A percentile compares a stretch with the other conserved stretches of the same genome.
phyloP scores from a whole-genome alignment of 2,329 filamentous ascomycete species.

The Nannizziopsis barbatae region DNA sequence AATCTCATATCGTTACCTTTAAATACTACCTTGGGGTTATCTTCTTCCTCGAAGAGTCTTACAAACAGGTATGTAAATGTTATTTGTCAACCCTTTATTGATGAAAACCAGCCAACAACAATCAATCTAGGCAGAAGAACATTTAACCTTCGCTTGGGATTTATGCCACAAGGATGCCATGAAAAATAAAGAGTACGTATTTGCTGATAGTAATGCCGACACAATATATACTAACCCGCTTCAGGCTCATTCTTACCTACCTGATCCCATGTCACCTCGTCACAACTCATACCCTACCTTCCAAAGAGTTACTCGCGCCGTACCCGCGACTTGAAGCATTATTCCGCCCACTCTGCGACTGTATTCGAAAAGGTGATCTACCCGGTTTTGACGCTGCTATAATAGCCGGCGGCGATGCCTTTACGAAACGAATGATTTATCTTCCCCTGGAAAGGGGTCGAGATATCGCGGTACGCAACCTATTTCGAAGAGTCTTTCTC shows the following conservation, averaged over 20 bases:
- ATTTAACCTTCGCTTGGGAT: constrained; percentile 70
- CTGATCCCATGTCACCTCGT: constrained; percentile 87
- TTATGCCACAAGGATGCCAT: constrained; percentile 62
- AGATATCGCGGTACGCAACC: constrained; percentile 82
- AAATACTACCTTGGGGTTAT: constrained; percentile 92
- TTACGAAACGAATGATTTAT: constrained; percentile 87
- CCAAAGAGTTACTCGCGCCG: constrained; percentile 54
- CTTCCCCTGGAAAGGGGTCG: constrained; percentile 84
- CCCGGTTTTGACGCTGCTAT: constrained; percentile 74
- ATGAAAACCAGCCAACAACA: not conserved
- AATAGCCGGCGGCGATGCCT: constrained; percentile 73
- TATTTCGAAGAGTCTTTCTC: constrained; percentile 83
- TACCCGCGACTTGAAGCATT: constrained; percentile 66
- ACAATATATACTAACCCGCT: constrained; percentile 18
- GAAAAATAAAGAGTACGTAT: constrained; percentile 68
- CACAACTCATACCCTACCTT: constrained; percentile 76
- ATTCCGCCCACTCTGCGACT: constrained; percentile 64
- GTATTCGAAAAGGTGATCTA: constrained; percentile 74
- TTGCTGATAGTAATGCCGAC: not conserved
- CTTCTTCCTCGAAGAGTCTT: constrained; percentile 90
- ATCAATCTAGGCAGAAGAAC: constrained; percentile 56
- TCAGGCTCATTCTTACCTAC: constrained; percentile 80
- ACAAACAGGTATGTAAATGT: constrained; percentile 51
- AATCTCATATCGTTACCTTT: constrained; percentile 85
- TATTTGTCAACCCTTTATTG: not conserved